Evolutionary conservation across 148 eudicot species (phyloP).

Genomic region (Tetragonia tetragonoides): DNA sequence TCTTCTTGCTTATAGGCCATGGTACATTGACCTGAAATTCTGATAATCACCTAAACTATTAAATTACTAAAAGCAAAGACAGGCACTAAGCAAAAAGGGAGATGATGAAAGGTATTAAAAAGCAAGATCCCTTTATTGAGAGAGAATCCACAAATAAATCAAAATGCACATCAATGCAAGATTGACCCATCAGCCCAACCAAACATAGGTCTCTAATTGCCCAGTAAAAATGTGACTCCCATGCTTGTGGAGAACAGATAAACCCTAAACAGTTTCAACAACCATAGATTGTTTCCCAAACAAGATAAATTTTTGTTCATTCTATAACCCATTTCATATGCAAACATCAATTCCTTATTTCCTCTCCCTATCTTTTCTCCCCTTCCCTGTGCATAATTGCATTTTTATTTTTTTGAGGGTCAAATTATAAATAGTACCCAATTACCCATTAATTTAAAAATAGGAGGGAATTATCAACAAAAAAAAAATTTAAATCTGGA

Average conservation of each 20-base stretch:
- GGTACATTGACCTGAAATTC: constrained; percentile 20
- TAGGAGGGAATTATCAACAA: too few species aligned
- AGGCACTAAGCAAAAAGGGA: constrained; percentile 22
- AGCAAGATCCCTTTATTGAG: constrained; percentile 29
- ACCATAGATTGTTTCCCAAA: background rate
- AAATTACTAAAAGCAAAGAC: constrained; percentile 15
- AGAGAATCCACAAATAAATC: constrained; percentile 36
- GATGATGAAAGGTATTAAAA: constrained; percentile 33
- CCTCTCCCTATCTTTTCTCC: background rate
- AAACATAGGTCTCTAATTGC: constrained; percentile 21
- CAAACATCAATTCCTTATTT: background rate
- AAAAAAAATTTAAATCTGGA: background rate
- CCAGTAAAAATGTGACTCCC: constrained; percentile 17
- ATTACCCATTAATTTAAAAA: background rate
- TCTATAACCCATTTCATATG: background rate
- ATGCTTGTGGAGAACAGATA: constrained; percentile 11
- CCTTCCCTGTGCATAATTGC: background rate
- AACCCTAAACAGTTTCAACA: background rate
- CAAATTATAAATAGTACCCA: background rate
- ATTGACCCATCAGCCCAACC: constrained; percentile 32
- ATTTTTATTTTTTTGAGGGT: too few species aligned
- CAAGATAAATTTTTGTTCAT: background rate
- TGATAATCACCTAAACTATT: constrained; percentile 12
- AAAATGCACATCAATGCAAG: constrained; percentile 13
- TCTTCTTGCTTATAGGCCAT: constrained; percentile 17